A percentile compares a stretch with the other conserved stretches of the same genome.
Evolutionary conservation across 148 eudicot genomes (phyloP).

Genomic region (Rhododendron williamsianum): DNA sequence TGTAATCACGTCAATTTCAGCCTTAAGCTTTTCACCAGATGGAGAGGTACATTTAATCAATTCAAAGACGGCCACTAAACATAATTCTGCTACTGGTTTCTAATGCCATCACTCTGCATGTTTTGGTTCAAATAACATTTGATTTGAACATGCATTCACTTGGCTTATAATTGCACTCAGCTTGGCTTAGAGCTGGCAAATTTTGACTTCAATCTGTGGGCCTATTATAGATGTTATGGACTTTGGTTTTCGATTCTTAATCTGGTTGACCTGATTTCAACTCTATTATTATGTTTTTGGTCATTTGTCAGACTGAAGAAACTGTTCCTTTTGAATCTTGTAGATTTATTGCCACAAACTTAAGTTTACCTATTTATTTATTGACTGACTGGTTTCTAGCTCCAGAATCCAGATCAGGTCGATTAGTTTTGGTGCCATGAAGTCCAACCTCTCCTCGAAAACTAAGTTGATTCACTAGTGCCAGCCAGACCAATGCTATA

Average conservation of each 20-base stretch:
- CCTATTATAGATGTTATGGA: not conserved
- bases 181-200: not conserved
- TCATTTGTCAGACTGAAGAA: not conserved
- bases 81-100: slow-evolving; percentile 11
- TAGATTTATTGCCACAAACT: not conserved
- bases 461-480: slow-evolving; percentile 5
- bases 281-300: not conserved
- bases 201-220: not conserved
- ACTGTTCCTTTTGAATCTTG: not conserved
- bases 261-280: slow-evolving; percentile 2
- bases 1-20: slow-evolving; percentile 62
- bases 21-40: slow-evolving; percentile 88
- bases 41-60: slow-evolving; percentile 64
- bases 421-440: not conserved
- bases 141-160: slow-evolving; percentile 7
- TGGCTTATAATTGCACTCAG: not conserved
- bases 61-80: not conserved
- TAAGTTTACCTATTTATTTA: not conserved
- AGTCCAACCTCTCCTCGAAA: not conserved
- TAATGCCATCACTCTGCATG: not conserved
- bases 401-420: slow-evolving; percentile 1
- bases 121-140: not conserved
- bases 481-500: not conserved
- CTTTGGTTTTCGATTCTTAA: not conserved
- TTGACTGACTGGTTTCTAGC: not conserved